These are phyloP conservation scores for Thermothielavioides terrestris DNA, from an alignment of 495 filamentous ascomycete species.

Conservation along the genomic window DNA sequence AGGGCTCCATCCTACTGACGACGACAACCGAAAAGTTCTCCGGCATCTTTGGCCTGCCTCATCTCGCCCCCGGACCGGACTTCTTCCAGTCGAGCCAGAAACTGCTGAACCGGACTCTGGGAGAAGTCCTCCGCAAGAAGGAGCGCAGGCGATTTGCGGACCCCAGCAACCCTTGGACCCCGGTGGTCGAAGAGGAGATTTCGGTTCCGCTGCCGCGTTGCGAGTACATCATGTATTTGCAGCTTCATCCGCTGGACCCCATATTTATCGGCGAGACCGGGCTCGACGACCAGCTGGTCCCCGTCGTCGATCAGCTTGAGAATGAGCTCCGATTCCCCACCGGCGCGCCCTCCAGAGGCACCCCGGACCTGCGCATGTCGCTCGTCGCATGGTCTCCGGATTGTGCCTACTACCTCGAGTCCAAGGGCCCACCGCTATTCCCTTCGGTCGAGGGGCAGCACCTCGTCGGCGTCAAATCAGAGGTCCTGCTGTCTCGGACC, in stretches of 20 bases:
- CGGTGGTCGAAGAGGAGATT: conserved; percentile 50
- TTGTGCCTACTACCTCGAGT: conserved; percentile 85
- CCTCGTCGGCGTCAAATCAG: conserved; percentile 68
- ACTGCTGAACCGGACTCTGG: conserved; percentile 63
- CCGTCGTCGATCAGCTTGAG: conserved; percentile 61
- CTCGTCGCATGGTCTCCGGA: conserved; percentile 87
- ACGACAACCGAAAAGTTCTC: conserved; percentile 90
- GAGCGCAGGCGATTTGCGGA: conserved; percentile 40
- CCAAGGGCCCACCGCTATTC: conserved; percentile 69
- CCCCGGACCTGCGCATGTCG: conserved; percentile 70
- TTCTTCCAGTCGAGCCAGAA: conserved; percentile 58
- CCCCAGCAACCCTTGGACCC: conserved; percentile 49
- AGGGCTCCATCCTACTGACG: conserved; percentile 67
- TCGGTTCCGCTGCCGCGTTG: conserved; percentile 61
- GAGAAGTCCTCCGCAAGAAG: conserved; percentile 54
- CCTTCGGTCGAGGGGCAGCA: conserved; percentile 56
- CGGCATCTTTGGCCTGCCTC: conserved; percentile 80
- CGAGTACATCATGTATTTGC: conserved; percentile 81
- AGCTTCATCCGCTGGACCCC: conserved; percentile 59
- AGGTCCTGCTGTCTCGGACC: conserved; percentile 58
- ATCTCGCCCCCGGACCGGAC: conserved; percentile 59
- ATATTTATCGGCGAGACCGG: conserved; percentile 21
- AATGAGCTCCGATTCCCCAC: conserved; percentile 76
- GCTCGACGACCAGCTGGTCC: conserved; percentile 25
- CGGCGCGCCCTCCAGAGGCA: conserved; percentile 59